phyloP scores from a whole-genome alignment of 306 rosid species.

The Delonix regia region DNA sequence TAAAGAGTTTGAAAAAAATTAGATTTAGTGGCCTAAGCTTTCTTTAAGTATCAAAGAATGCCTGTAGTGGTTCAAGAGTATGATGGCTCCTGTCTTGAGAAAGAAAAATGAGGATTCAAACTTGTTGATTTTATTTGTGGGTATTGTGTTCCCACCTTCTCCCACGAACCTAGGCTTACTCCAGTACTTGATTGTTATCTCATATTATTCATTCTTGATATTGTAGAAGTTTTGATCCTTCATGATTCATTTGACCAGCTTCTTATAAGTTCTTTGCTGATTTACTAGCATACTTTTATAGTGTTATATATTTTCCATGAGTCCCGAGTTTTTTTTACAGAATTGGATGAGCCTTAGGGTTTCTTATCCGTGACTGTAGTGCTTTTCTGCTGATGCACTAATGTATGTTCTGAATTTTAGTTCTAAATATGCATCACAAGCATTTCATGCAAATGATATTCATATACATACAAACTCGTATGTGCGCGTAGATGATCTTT shows the following conservation, averaged over 20 bases:
- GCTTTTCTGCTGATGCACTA: not conserved
- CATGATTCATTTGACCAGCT: slow-evolving; percentile 8
- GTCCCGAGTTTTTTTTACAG: not conserved
- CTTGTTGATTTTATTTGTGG: not conserved
- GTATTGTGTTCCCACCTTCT: not conserved
- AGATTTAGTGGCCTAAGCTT: not conserved
- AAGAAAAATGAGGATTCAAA: slow-evolving; percentile 11
- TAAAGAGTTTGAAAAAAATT: slow-evolving; percentile 11
- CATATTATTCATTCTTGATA: not conserved
- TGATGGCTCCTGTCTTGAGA: not conserved
- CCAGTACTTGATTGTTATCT: not conserved
- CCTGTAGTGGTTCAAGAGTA: slow-evolving; percentile 10
- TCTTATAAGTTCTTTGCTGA: not conserved
- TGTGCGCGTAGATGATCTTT: no score
- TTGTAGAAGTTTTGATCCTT: not conserved
- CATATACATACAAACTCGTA: no score
- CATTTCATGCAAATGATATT: not conserved
- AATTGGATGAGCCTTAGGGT: not conserved
- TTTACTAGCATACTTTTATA: not conserved
- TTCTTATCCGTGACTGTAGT: slow-evolving; percentile 5
- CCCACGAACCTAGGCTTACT: not conserved
- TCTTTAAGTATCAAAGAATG: not conserved
- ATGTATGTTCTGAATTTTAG: not conserved
- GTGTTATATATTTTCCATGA: not conserved
- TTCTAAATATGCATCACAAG: not conserved